Base-by-base conservation (phyloP, 2,329 filamentous ascomycete species). In the Scytalidium sp. region DNA sequence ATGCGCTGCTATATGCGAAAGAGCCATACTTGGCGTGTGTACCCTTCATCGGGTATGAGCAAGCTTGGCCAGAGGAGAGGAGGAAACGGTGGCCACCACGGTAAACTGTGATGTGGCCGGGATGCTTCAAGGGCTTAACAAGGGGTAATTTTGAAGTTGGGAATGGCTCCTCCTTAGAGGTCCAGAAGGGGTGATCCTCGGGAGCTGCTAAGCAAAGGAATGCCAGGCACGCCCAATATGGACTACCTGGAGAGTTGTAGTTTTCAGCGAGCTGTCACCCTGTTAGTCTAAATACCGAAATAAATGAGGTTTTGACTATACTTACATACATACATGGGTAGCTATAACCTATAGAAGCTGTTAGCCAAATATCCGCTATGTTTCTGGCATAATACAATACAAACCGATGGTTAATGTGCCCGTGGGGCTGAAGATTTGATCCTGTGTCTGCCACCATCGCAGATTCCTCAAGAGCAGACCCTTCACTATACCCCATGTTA, bases 21-120 rank as follows among this genome's bases (percentile, higher is more conserved):
- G 82, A 80, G 43, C 88, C 88, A 66, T 92, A 92, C 62, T 92
- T 92, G 53, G 88, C 86, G 65, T 92, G 87, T 0, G 87, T 89
- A 47, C 85, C 87, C 67, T 88, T 88, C 74, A 92, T 85, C 0
- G 88, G 85, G 63, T 92, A 92, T 65, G 87, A 85, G 67, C 88
- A 92, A n/a, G 84, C 85, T 65, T 93, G 88, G 1, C 88, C 88
- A 0, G 84, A 88, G 3, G 82, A 86, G 7, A 92, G 76, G 20
- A 92, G 75, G 75, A 91, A 88, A 42, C 83, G 85, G 65, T 92
- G 88, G 0, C 84, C 85, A n/a, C 85, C 87, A 17, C 83, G 77
- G 55, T 83, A 80, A 57, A 84, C 80, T 64, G 83, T 80, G 53
- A 92, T 90, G 61, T 92, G 88, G 1, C 85, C 80, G 0, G 88